phyloP scores from a whole-genome alignment of 331 rosid genomes.

The Malus hybrid region DNA sequence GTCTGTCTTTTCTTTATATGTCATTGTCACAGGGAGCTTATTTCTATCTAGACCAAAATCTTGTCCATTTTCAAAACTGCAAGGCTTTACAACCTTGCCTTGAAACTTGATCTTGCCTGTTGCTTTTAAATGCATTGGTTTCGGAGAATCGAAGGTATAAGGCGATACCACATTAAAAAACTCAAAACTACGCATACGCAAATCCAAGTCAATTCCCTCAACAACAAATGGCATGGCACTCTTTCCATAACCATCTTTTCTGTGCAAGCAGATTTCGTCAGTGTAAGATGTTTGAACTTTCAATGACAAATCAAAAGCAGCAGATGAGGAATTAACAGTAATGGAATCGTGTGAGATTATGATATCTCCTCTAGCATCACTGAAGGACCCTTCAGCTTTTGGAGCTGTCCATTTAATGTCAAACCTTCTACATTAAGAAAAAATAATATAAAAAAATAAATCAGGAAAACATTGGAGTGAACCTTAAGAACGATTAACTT shows the following conservation, averaged over 20 bases:
- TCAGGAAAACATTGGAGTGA: slow-evolving; percentile 1
- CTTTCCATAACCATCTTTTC: slow-evolving; percentile 32
- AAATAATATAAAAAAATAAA: background rate
- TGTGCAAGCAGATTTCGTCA: slow-evolving; percentile 31
- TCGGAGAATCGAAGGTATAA: slow-evolving; percentile 67
- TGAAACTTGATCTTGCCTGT: slow-evolving; percentile 81
- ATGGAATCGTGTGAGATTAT: slow-evolving; percentile 63
- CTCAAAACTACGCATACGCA: slow-evolving; percentile 80
- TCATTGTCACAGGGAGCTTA: slow-evolving; percentile 21
- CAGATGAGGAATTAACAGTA: slow-evolving; percentile 63
- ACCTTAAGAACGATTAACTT: slow-evolving; percentile 19
- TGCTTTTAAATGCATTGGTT: slow-evolving; percentile 76
- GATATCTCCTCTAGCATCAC: slow-evolving; percentile 90
- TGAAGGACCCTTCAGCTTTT: slow-evolving; percentile 76
- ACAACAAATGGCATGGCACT: slow-evolving; percentile 45
- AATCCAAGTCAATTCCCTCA: slow-evolving; percentile 77
- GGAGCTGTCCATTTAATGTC: slow-evolving; percentile 90
- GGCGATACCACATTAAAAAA: slow-evolving; percentile 61
- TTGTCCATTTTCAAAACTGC: slow-evolving; percentile 29
- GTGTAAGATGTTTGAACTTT: slow-evolving; percentile 62
- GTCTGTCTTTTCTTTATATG: slow-evolving; percentile 32
- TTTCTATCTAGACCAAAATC: slow-evolving; percentile 30
- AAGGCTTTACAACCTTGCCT: slow-evolving; percentile 65
- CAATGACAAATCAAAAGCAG: slow-evolving; percentile 67
- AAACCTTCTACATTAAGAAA: slow-evolving; percentile 49